A percentile compares a stretch with the other conserved stretches of the same genome.
Conservation (phyloP, 805 yeast genomes). For the Suhomyces faveliae region DNA sequence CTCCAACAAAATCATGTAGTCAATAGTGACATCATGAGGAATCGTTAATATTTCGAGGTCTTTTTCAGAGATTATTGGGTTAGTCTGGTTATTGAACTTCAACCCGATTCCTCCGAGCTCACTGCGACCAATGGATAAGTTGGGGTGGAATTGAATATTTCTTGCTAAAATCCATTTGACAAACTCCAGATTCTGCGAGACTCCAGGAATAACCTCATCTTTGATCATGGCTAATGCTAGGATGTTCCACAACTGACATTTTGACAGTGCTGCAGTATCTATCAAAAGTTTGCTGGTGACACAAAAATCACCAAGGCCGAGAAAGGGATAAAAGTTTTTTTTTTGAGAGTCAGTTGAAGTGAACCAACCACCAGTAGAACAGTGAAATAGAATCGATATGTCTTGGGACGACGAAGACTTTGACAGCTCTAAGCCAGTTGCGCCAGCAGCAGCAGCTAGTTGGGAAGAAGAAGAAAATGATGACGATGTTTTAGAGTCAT, state of each 20-base stretch:
- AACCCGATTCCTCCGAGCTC: slow-evolving; percentile 34
- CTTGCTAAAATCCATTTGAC: slow-evolving; percentile 1
- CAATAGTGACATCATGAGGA: slow-evolving; percentile 12
- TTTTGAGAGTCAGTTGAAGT: not conserved
- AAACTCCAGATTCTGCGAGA: not conserved
- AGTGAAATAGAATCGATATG: slow-evolving; percentile 22
- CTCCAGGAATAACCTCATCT: slow-evolving; percentile 5
- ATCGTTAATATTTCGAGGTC: slow-evolving; percentile 12
- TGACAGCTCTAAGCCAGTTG: slow-evolving; percentile 47
- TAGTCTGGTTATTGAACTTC: slow-evolving; percentile 12
- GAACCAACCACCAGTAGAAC: not conserved
- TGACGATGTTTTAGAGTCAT: slow-evolving; percentile 75
- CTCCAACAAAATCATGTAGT: slow-evolving; percentile 20
- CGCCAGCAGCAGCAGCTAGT: slow-evolving; percentile 56
- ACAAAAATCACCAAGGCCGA: slow-evolving; percentile 2
- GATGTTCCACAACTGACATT: not conserved
- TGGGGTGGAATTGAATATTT: slow-evolving; percentile 15
- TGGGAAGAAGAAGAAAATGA: slow-evolving; percentile 87
- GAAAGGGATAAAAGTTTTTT: slow-evolving; percentile 5
- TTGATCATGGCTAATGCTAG: not conserved
- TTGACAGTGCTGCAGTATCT: not conserved
- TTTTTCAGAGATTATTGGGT: not conserved
- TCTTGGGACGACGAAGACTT: slow-evolving; percentile 89
- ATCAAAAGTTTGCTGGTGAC: not conserved
- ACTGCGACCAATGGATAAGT: slow-evolving; percentile 19